phyloP scores from a whole-genome alignment of 208 protist genomes.

The Leishmania aethiopica region DNA sequence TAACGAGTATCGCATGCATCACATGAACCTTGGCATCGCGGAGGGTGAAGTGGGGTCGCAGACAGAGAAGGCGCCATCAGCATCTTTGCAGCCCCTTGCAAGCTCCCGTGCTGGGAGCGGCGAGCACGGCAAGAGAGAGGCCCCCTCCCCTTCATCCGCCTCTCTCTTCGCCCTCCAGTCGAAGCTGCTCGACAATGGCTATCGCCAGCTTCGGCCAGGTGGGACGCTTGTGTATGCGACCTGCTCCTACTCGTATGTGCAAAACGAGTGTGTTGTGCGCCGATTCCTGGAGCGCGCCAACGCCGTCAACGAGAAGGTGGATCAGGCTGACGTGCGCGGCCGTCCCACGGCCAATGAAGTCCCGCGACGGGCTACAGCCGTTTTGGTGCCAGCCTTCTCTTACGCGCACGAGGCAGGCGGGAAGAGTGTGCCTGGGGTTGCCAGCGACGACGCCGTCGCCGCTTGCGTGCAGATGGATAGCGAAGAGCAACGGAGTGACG shows the following conservation, averaged over 20 bases:
- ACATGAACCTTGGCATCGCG: slow-evolving; percentile 27
- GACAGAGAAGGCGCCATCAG: not conserved
- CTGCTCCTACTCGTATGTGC: slow-evolving; percentile 89
- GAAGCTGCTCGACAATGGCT: slow-evolving; percentile 73
- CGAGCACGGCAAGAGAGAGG: not conserved
- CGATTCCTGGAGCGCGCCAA: slow-evolving; percentile 55
- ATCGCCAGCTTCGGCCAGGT: slow-evolving; percentile 64
- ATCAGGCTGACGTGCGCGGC: not conserved
- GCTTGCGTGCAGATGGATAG: slow-evolving; percentile 23
- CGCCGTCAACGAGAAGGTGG: not conserved
- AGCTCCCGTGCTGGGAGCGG: not conserved
- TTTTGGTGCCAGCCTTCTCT: slow-evolving; percentile 27
- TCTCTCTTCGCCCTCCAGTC: slow-evolving; percentile 62
- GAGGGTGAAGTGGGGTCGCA: not conserved
- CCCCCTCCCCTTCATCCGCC: not conserved
- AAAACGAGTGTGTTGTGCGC: slow-evolving; percentile 91
- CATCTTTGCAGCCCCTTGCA: not conserved
- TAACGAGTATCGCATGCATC: slow-evolving; percentile 74
- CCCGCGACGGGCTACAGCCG: not conserved
- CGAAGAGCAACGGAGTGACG: not conserved
- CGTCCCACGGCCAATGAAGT: not conserved
- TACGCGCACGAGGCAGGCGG: slow-evolving; percentile 27
- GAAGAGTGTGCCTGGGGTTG: not conserved
- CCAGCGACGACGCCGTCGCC: not conserved
- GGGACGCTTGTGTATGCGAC: slow-evolving; percentile 94